A percentile compares a stretch with the other conserved stretches of the same genome.
These are phyloP conservation scores for Vickermania spadyakhi DNA, from an alignment of 208 protist species.

Conservation along the genomic window DNA sequence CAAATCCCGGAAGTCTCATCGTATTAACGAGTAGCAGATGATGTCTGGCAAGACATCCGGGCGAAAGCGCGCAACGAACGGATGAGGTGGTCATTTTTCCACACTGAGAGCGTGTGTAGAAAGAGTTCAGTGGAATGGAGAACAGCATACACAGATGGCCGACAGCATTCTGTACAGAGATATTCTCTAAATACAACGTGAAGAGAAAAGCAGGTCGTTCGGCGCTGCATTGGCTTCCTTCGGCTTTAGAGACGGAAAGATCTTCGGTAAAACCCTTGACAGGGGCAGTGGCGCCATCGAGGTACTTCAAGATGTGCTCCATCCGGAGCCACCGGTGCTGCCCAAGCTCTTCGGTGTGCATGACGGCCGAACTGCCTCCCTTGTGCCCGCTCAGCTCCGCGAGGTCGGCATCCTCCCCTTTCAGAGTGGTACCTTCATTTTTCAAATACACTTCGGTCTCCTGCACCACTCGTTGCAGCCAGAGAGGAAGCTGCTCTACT, in stretches of 20 bases:
- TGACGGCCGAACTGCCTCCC: not conserved
- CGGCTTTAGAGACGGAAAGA: constrained; percentile 10
- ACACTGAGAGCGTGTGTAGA: constrained; percentile 45
- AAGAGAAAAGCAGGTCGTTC: constrained; percentile 63
- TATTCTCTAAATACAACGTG: constrained; percentile 73
- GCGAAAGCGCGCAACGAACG: constrained; percentile 52
- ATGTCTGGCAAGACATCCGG: constrained; percentile 39
- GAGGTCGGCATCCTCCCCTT: no score
- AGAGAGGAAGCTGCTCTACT: constrained; percentile 16
- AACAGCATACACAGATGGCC: constrained; percentile 67
- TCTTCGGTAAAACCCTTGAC: constrained; percentile 62
- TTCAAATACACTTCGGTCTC: not conserved
- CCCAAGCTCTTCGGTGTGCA: not conserved
- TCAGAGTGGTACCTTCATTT: not conserved
- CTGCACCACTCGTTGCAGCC: constrained; percentile 11
- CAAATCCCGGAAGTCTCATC: constrained; percentile 80
- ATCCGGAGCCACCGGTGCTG: constrained; percentile 18
- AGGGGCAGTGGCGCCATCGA: constrained; percentile 56
- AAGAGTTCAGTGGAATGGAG: constrained; percentile 41
- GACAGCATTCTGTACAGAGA: constrained; percentile 68
- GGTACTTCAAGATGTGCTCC: constrained; percentile 44
- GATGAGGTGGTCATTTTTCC: constrained; percentile 76
- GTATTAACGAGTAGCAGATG: constrained; percentile 82
- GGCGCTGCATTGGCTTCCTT: no score
- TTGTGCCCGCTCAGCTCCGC: not conserved